Base-by-base conservation (phyloP, 306 rosid genomes). In the Quercus gilva region DNA sequence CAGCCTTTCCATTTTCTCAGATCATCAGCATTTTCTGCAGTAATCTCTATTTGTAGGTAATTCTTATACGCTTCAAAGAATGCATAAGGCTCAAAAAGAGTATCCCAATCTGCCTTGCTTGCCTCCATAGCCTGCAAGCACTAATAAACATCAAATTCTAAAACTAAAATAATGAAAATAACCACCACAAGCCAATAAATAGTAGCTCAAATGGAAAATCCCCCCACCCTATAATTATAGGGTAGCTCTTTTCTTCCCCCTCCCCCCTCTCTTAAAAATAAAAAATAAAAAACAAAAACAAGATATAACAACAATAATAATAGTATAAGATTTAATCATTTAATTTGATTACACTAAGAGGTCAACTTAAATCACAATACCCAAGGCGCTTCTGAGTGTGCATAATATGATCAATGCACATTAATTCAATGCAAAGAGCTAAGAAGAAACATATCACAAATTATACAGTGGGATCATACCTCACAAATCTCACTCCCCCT, bases 1-100 rank as follows among this genome's bases (percentile, higher is more conserved):
- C 99, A 95, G 35, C 99, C 99, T 83, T 95, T 93, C 98, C 98
- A 95, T 43, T 88, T 85, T 90, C 99, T 91, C 72, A 93, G 83
- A 84, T 92, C 98, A 63, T 93, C 97, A 13, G 67, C 94, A 81
- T 93, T 91, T 79, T 87, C 89, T 69, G 98, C 91, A 52, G 82
- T 77, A 75, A 95, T 86, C 80, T 95, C 99, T 86, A 90, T 95
- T 80, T 85, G 97, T 76, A 95, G 80, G 85, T 93, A 95, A 78
- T 93, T 89, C 85, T 88, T 95, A 81, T 95, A 93, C 17, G 96
- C 88, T 79, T 95, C 96, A 57, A 95, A 95, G 82, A 95, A 95
- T 76, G 92, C 83, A 82, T 83, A 95, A 6, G 87, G 85, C 87
- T 95, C 99, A 84, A 93, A 95, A 85, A 95, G 98, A 5, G 93